Evolutionary conservation across 257 asterid genomes (phyloP).

Genomic region (Gynochthodes officinalis): DNA sequence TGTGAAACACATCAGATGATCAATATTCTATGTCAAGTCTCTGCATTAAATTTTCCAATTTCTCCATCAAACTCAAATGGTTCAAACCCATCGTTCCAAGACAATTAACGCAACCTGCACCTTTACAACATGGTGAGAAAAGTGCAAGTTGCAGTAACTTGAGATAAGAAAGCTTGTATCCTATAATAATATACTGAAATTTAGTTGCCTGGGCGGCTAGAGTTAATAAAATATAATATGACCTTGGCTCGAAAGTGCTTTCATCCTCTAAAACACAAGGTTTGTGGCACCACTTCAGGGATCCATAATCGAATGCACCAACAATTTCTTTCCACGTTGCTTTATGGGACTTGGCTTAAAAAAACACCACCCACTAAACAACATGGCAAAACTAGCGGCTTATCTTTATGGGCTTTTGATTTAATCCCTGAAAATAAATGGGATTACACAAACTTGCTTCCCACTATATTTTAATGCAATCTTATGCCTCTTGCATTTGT

Average conservation of each 20-base stretch:
- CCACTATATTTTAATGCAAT: conserved; percentile 1
- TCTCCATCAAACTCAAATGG: neutral
- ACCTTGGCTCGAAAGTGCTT: neutral
- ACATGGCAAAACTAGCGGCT: conserved; percentile 8
- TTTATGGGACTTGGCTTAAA: conserved; percentile 2
- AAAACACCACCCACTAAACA: conserved; percentile 14
- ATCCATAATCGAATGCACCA: conserved; percentile 16
- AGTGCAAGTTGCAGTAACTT: neutral
- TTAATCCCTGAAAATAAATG: neutral
- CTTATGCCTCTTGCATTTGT: neutral
- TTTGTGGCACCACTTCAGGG: conserved; percentile 23
- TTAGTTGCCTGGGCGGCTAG: neutral
- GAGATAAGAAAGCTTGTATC: neutral
- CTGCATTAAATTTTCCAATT: neutral
- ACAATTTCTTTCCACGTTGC: neutral
- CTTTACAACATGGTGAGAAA: neutral
- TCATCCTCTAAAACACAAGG: conserved; percentile 19
- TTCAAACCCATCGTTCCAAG: neutral
- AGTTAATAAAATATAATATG: neutral
- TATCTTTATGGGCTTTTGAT: neutral
- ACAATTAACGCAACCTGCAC: neutral
- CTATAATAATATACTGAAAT: neutral
- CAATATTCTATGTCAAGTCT: neutral
- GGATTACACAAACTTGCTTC: conserved; percentile 14
- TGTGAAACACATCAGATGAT: neutral